These are phyloP conservation scores for Yamadazyma dushanensis DNA, from an alignment of 1,139 yeast species.

Conservation along the genomic window DNA sequence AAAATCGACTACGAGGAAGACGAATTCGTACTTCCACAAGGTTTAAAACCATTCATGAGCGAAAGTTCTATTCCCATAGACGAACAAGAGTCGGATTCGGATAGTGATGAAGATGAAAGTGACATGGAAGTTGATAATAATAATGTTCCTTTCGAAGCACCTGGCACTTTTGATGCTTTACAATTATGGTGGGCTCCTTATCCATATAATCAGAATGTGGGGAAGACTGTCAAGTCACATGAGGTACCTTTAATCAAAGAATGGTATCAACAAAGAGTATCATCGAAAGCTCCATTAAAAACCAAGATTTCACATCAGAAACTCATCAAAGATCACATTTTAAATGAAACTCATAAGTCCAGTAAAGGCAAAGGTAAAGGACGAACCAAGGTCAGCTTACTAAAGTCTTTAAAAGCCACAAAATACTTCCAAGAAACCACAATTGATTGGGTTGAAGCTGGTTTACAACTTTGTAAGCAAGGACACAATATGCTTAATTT, in stretches of 20 bases:
- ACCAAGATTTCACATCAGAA: constrained; percentile 87
- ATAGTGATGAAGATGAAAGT: constrained; percentile 24
- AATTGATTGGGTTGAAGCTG: constrained; percentile 98
- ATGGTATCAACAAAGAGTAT: constrained; percentile 78
- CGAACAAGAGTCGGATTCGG: constrained; percentile 17
- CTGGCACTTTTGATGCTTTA: constrained; percentile 57
- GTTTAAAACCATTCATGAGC: constrained; percentile 14
- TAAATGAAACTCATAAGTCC: constrained; percentile 63
- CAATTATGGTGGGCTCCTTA: constrained; percentile 76
- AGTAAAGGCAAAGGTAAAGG: constrained; percentile 25
- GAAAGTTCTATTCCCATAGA: constrained; percentile 3
- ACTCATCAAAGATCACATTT: constrained; percentile 69
- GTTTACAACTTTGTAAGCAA: constrained; percentile 87
- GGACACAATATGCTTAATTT: constrained; percentile 93
- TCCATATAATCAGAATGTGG: constrained; percentile 79
- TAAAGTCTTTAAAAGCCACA: constrained; percentile 70
- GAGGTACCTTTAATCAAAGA: constrained; percentile 83
- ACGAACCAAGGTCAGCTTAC: constrained; percentile 55
- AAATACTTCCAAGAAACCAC: constrained; percentile 89
- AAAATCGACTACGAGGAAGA: constrained; percentile 11
- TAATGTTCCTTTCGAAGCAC: constrained; percentile 26
- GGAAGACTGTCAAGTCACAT: constrained; percentile 76
- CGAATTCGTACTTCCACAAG: constrained; percentile 11
- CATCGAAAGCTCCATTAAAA: constrained; percentile 62
- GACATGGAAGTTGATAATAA: constrained; percentile 6